A percentile compares a stretch with the other conserved stretches of the same genome.
phyloP scores from a whole-genome alignment of 805 yeast species.

The Yamadazyma akitaensis region DNA sequence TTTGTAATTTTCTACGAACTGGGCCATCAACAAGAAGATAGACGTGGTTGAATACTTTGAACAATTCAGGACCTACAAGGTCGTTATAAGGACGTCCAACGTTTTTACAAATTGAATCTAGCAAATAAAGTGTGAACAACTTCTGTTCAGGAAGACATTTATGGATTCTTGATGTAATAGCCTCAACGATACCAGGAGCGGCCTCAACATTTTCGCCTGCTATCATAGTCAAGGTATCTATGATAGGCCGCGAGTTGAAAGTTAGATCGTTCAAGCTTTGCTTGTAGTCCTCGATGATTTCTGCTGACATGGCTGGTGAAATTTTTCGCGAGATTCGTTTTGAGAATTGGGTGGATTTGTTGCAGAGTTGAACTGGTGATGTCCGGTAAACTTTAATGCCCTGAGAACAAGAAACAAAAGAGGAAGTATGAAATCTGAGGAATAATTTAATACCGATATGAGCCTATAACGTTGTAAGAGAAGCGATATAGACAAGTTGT shows the following conservation, averaged over 20 bases:
- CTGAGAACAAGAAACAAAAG: too few species aligned
- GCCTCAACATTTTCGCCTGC: constrained; percentile 81
- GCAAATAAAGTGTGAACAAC: constrained; percentile 74
- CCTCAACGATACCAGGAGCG: constrained; percentile 74
- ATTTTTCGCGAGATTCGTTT: background rate
- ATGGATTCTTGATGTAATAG: constrained; percentile 69
- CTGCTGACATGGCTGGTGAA: constrained; percentile 7
- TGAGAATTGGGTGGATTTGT: background rate
- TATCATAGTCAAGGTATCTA: constrained; percentile 74
- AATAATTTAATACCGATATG: too few species aligned
- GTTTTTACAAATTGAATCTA: constrained; percentile 90
- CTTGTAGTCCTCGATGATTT: constrained; percentile 53
- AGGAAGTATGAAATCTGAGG: too few species aligned
- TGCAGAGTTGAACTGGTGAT: background rate
- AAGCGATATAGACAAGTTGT: too few species aligned
- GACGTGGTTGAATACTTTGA: constrained; percentile 67
- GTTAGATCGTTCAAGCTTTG: constrained; percentile 73
- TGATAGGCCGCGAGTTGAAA: constrained; percentile 86
- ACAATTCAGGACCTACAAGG: constrained; percentile 66
- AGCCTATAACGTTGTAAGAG: too few species aligned
- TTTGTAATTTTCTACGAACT: constrained; percentile 64
- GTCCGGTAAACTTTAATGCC: too few species aligned
- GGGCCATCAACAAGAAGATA: constrained; percentile 76
- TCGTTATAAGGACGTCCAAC: constrained; percentile 89
- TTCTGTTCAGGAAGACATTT: constrained; percentile 81